A percentile compares a stretch with the other conserved stretches of the same genome.
These are phyloP conservation scores for Excoecaria cochinchinensis DNA, from an alignment of 345 rosid genomes.

Conservation along the genomic window DNA sequence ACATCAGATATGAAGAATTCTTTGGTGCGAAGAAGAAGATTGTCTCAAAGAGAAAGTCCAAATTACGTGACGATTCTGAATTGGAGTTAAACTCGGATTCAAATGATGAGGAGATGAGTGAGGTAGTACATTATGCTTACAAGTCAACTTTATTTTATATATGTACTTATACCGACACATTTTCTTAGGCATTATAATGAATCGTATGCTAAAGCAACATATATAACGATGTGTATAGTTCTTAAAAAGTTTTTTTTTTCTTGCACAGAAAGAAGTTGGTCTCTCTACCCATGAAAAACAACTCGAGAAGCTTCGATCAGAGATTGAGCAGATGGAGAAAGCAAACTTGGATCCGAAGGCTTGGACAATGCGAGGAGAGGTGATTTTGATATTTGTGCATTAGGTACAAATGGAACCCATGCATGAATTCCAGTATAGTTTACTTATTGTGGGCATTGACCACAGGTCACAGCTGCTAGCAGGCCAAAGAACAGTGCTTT, in stretches of 20 bases:
- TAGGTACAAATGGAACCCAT: not conserved
- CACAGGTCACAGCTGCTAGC: slow-evolving; percentile 76
- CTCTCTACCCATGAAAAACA: slow-evolving; percentile 86
- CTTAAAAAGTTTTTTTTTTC: slow-evolving; percentile 2
- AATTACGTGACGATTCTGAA: slow-evolving; percentile 26
- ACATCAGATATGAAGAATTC: slow-evolving; percentile 74
- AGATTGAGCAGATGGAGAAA: slow-evolving; percentile 82
- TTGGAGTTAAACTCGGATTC: slow-evolving; percentile 40
- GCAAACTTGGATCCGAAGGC: slow-evolving; percentile 79
- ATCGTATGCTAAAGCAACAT: not conserved
- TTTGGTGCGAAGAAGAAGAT: slow-evolving; percentile 55
- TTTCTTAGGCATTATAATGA: not conserved
- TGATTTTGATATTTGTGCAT: slow-evolving; percentile 20
- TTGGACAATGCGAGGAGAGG: slow-evolving; percentile 99
- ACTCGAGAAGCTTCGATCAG: slow-evolving; percentile 49
- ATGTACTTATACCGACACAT: not conserved
- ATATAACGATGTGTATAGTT: not conserved
- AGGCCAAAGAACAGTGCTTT: slow-evolving; percentile 95
- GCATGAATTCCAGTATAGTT: not conserved
- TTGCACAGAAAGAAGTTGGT: slow-evolving; percentile 42
- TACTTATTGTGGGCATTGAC: slow-evolving; percentile 8
- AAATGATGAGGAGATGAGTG: slow-evolving; percentile 24
- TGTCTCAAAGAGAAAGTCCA: slow-evolving; percentile 36
- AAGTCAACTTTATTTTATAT: not conserved
- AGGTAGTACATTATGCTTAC: slow-evolving; percentile 5